These are phyloP conservation scores for Neonothopanus nambi DNA, from an alignment of 1,284 basidiomycete species.

Conservation along the genomic window DNA sequence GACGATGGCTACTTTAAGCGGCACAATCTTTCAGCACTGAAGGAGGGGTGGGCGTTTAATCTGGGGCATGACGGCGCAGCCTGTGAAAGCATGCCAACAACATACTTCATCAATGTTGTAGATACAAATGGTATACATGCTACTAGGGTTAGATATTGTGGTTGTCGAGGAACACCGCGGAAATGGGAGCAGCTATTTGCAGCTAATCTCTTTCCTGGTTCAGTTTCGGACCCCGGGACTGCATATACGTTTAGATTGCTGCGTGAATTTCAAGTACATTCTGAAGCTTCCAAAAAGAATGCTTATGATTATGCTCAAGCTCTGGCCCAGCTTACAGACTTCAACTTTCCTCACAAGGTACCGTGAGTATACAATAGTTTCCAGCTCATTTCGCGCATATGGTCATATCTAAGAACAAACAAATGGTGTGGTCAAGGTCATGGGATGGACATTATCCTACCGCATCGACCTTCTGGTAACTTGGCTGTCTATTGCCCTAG, in stretches of 20 bases:
- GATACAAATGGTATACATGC: neutral
- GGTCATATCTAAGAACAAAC: neutral
- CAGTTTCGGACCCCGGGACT: too few species aligned
- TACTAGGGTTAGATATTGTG: neutral
- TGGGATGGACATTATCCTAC: neutral
- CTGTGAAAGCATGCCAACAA: neutral
- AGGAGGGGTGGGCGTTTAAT: too few species aligned
- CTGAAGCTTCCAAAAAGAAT: too few species aligned
- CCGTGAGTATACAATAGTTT: neutral
- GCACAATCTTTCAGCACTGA: neutral
- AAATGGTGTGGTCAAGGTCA: conserved; percentile 13
- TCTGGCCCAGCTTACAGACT: neutral
- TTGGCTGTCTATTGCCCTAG: neutral
- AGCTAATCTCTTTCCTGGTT: too few species aligned
- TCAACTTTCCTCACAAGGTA: neutral
- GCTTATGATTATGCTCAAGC: too few species aligned
- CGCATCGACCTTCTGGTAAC: neutral
- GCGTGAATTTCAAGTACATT: too few species aligned
- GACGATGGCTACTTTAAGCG: neutral
- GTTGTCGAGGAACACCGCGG: too few species aligned
- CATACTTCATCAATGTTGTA: neutral
- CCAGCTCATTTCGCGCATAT: neutral
- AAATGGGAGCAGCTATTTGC: too few species aligned
- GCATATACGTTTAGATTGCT: too few species aligned
- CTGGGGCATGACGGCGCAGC: neutral